A percentile compares a stretch with the other conserved stretches of the same genome.
phyloP scores from a whole-genome alignment of 495 filamentous ascomycete species.

The Aspergillus biplanus region DNA sequence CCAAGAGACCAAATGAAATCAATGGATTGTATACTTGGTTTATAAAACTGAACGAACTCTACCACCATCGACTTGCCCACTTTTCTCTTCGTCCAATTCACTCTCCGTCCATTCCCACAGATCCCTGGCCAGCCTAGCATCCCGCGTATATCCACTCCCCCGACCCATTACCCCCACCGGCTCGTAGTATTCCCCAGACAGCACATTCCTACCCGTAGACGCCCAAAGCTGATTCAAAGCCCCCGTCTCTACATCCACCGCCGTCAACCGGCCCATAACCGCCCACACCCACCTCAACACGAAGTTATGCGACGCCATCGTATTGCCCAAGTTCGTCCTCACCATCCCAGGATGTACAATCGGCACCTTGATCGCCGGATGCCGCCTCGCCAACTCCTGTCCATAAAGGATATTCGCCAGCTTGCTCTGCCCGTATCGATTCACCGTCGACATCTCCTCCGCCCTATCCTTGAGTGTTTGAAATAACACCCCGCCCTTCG shows the following conservation, averaged over 20 bases:
- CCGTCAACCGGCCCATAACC: conserved; percentile 19
- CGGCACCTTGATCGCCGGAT: conserved; percentile 46
- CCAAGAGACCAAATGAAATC: no score
- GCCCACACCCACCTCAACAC: conserved; percentile 12
- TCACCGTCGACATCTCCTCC: conserved; percentile 27
- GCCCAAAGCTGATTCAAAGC: conserved; percentile 61
- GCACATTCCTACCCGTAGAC: conserved; percentile 31
- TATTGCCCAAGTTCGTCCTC: conserved; percentile 13
- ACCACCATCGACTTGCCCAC: no score
- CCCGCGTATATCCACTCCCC: conserved; percentile 32
- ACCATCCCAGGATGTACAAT: conserved; percentile 49
- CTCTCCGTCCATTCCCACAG: conserved; percentile 56
- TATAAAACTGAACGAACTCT: no score
- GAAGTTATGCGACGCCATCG: background rate
- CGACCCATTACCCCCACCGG: conserved; percentile 51
- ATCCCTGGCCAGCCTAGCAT: conserved; percentile 28
- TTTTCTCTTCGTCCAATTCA: no score
- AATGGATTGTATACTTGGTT: no score
- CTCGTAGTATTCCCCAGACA: conserved; percentile 50
- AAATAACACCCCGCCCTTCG: conserved; percentile 3
- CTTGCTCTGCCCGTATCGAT: conserved; percentile 66
- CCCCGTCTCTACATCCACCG: conserved; percentile 32
- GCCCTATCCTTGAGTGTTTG: conserved; percentile 10
- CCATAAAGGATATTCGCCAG: conserved; percentile 67
- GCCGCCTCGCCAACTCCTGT: conserved; percentile 51